phyloP scores from a whole-genome alignment of 306 rosid genomes.

The Pterocarpus santalinus region DNA sequence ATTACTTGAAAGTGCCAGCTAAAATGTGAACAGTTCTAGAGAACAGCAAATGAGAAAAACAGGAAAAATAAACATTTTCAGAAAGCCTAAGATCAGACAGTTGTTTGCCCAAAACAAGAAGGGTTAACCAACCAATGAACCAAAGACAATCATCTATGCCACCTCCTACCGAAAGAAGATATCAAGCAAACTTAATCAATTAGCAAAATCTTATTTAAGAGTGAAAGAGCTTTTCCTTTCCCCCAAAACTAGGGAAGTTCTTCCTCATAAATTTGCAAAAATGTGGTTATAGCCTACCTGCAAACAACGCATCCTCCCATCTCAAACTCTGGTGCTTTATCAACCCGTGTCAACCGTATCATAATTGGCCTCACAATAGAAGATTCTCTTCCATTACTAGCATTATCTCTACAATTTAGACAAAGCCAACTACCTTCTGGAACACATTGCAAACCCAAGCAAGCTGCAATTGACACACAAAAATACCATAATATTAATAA shows the following conservation, averaged over 20 bases:
- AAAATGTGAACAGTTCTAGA: background rate
- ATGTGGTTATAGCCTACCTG: constrained; percentile 65
- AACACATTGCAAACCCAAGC: constrained; percentile 72
- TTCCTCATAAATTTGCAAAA: constrained; percentile 15
- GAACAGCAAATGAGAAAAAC: background rate
- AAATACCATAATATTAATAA: constrained; percentile 33
- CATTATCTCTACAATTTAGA: constrained; percentile 80
- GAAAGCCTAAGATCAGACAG: background rate
- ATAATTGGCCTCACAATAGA: constrained; percentile 74
- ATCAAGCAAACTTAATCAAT: constrained; percentile 7
- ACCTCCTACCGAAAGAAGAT: background rate
- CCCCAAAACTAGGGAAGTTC: constrained; percentile 4
- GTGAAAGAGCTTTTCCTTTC: constrained; percentile 2
- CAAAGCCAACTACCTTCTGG: constrained; percentile 90
- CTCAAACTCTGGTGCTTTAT: constrained; percentile 82
- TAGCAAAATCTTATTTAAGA: constrained; percentile 33
- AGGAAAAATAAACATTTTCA: background rate
- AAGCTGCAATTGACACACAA: constrained; percentile 67
- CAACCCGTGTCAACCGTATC: constrained; percentile 85
- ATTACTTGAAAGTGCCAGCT: background rate
- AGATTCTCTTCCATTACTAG: constrained; percentile 67
- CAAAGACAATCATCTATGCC: background rate
- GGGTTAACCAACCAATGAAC: background rate
- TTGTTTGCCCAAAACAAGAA: constrained; percentile 5
- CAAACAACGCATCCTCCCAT: constrained; percentile 99